Evolutionary conservation across 805 yeast genomes (phyloP).

Genomic region (Cyberlindnera samutprakarnensis): DNA sequence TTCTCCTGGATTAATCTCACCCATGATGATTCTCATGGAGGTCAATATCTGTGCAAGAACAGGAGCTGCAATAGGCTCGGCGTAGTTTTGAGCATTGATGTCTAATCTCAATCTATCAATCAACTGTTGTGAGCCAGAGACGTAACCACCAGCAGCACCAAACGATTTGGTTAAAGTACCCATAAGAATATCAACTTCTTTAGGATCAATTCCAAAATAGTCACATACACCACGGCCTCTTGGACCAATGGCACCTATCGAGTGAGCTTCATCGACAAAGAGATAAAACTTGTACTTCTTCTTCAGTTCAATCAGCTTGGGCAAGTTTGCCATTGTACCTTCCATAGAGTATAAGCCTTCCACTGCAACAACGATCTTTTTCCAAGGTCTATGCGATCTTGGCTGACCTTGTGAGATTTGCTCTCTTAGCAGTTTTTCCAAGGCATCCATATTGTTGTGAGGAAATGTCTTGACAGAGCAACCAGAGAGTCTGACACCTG

Average conservation of each 20-base stretch:
- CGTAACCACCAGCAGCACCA: conserved; percentile 98
- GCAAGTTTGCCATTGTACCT: conserved; percentile 76
- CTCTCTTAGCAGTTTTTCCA: conserved; percentile 62
- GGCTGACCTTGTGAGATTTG: conserved; percentile 57
- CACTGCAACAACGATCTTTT: conserved; percentile 75
- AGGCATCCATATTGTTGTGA: conserved; percentile 83
- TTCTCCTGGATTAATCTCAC: conserved; percentile 85
- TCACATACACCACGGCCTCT: conserved; percentile 93
- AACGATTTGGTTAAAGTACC: conserved; percentile 97
- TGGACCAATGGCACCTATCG: conserved; percentile 98
- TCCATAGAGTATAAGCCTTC: conserved; percentile 81
- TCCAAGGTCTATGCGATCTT: conserved; percentile 94
- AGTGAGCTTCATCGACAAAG: conserved; percentile 96
- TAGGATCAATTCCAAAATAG: conserved; percentile 74
- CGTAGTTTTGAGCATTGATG: conserved; percentile 64
- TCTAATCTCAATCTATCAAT: conserved; percentile 71
- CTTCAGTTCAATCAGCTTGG: conserved; percentile 64
- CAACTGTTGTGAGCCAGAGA: conserved; percentile 65
- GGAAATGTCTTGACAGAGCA: conserved; percentile 88
- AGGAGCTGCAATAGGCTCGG: conserved; percentile 88
- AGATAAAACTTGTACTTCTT: conserved; percentile 82
- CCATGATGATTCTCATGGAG: conserved; percentile 70
- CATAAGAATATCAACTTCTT: conserved; percentile 80
- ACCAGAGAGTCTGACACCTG: conserved; percentile 89
- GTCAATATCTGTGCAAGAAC: conserved; percentile 83